phyloP scores from a whole-genome alignment of 208 protist genomes.

The Leishmania mexicana region DNA sequence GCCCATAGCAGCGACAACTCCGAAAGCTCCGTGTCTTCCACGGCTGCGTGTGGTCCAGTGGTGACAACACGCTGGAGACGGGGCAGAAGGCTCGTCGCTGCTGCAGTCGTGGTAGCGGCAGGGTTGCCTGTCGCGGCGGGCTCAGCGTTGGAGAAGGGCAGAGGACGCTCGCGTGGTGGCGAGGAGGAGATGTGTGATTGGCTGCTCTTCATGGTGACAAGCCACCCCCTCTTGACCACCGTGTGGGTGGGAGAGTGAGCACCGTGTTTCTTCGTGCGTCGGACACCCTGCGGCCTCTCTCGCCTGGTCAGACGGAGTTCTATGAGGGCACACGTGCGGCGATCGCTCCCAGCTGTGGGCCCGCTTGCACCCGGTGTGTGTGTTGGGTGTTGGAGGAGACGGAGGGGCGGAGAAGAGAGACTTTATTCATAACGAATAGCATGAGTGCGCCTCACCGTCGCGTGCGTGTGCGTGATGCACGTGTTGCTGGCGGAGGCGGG shows the following conservation, averaged over 20 bases:
- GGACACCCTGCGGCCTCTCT: neutral
- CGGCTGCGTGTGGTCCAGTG: neutral
- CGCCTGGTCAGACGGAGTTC: neutral
- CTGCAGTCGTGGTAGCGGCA: neutral
- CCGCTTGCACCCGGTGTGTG: neutral
- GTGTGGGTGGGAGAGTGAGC: neutral
- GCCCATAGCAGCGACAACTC: constrained; percentile 29
- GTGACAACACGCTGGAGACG: constrained; percentile 7
- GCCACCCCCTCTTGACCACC: neutral
- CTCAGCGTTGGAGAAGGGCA: neutral
- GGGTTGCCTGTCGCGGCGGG: neutral
- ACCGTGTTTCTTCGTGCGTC: neutral
- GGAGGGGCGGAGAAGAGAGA: neutral
- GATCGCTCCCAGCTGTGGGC: neutral
- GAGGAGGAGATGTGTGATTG: neutral
- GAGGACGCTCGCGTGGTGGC: neutral
- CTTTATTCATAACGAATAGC: neutral
- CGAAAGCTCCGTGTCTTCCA: neutral
- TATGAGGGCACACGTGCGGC: neutral
- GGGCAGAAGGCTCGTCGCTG: constrained; percentile 9
- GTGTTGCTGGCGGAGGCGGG: neutral
- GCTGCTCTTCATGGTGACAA: neutral
- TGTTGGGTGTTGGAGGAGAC: neutral
- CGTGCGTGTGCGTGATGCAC: neutral
- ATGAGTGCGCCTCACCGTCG: neutral